A percentile compares a stretch with the other conserved stretches of the same genome.
Conservation (phyloP, 2,329 filamentous ascomycete genomes). For the Purpureocillium takamizusanense region DNA sequence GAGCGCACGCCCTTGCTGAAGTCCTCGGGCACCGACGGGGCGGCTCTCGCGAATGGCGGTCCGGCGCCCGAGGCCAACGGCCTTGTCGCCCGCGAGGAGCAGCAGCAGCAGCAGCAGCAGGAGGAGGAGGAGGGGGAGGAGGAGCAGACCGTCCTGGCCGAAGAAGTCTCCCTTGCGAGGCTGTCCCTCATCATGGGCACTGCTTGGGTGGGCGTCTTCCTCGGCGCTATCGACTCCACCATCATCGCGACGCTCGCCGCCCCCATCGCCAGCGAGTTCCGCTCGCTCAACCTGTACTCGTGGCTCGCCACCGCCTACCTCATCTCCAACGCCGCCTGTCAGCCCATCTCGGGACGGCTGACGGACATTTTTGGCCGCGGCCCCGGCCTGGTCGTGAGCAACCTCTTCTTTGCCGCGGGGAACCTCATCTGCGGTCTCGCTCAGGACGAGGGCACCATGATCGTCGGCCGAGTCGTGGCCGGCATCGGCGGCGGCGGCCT, state of each 20-base stretch:
- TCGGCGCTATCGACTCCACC: constrained; percentile 63
- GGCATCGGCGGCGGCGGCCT: constrained; percentile 76
- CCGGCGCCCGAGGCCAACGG: background rate
- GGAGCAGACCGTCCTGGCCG: constrained; percentile 37
- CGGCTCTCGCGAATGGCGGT: background rate
- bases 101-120: background rate
- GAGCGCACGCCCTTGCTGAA: constrained; percentile 19
- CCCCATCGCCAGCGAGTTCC: constrained; percentile 76
- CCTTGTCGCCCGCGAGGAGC: background rate
- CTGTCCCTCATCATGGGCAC: constrained; percentile 46
- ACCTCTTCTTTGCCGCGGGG: constrained; percentile 68
- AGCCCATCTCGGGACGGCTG: constrained; percentile 74
- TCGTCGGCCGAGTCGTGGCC: constrained; percentile 68
- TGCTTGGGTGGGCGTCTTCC: constrained; percentile 52
- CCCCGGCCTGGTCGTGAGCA: constrained; percentile 69
- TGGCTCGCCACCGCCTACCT: constrained; percentile 86
- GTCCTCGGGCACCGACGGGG: background rate
- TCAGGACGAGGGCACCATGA: constrained; percentile 55
- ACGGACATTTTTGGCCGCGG: constrained; percentile 84
- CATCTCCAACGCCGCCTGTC: constrained; percentile 78
- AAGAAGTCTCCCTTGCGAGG: constrained; percentile 36
- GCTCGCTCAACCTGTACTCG: constrained; percentile 70
- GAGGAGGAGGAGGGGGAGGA: constrained; percentile 18
- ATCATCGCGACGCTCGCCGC: constrained; percentile 79
- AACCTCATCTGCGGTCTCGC: constrained; percentile 79